These are phyloP conservation scores for Solanum megistacrolobum DNA, from an alignment of 257 asterid species.

Conservation along the genomic window DNA sequence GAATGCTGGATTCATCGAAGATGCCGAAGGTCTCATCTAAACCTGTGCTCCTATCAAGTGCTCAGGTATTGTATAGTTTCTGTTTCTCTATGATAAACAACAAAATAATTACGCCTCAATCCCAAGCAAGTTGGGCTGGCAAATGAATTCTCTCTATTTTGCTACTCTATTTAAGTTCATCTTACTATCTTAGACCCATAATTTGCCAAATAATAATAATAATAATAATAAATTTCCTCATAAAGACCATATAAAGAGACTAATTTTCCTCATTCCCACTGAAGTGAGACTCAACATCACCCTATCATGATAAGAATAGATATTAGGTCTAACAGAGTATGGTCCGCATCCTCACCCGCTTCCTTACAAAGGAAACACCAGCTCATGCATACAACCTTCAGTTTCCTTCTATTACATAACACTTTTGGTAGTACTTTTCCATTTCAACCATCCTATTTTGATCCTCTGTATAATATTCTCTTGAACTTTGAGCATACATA, in stretches of 20 bases:
- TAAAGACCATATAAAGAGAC: neutral
- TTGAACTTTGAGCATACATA: neutral
- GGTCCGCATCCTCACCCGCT: neutral
- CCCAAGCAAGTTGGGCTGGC: neutral
- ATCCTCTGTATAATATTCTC: neutral
- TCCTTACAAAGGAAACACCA: neutral
- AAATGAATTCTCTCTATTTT: neutral
- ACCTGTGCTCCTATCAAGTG: constrained; percentile 47
- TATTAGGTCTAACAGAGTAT: neutral
- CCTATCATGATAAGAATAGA: neutral
- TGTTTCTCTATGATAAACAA: neutral
- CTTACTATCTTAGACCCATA: neutral
- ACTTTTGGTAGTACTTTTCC: neutral
- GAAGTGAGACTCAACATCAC: neutral
- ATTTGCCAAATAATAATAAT: neutral
- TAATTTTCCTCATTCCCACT: neutral
- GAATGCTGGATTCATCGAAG: constrained; percentile 26
- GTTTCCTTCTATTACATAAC: neutral
- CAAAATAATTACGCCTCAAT: neutral
- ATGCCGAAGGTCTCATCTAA: constrained; percentile 33
- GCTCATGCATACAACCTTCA: neutral
- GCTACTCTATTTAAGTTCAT: neutral
- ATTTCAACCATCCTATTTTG: neutral
- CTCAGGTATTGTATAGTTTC: constrained; percentile 42
- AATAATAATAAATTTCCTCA: neutral